These are phyloP conservation scores for Aureobasidium sp. DNA, from an alignment of 2,329 filamentous ascomycete species.

Conservation along the genomic window DNA sequence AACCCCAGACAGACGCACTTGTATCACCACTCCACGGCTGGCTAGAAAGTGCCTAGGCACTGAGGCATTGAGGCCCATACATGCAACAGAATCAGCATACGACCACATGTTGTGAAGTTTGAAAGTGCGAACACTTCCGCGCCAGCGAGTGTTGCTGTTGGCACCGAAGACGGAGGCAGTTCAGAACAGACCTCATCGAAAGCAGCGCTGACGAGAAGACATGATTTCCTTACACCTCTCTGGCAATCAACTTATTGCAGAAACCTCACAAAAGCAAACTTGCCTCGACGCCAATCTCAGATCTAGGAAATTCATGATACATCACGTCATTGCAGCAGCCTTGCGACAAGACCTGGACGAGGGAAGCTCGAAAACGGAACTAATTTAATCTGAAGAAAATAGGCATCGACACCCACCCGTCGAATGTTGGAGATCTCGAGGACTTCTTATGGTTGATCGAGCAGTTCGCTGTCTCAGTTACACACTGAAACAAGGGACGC, in stretches of 20 bases:
- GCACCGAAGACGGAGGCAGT: too few relatives aligned
- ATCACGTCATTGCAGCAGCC: neutral
- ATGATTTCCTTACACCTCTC: neutral
- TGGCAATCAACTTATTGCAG: neutral
- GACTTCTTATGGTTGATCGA: neutral
- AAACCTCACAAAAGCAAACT: neutral
- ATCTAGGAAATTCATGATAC: too few relatives aligned
- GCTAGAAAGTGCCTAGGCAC: neutral
- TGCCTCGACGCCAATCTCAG: too few relatives aligned
- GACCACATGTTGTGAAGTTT: neutral
- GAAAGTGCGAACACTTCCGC: neutral
- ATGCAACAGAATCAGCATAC: neutral
- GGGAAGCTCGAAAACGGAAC: neutral
- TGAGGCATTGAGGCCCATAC: neutral
- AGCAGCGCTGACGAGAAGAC: neutral
- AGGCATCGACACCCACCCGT: constrained; percentile 10
- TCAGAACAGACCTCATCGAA: too few relatives aligned
- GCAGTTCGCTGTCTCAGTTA: constrained; percentile 8
- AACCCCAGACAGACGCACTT: neutral
- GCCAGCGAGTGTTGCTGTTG: neutral
- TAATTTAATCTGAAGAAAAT: constrained; percentile 11
- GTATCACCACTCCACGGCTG: neutral
- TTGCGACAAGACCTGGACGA: neutral
- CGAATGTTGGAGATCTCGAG: neutral
- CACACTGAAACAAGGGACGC: constrained; percentile 4